Evolutionary conservation across 2,329 filamentous ascomycete species (phyloP).

Genomic region (Huntiella moniliformis): DNA sequence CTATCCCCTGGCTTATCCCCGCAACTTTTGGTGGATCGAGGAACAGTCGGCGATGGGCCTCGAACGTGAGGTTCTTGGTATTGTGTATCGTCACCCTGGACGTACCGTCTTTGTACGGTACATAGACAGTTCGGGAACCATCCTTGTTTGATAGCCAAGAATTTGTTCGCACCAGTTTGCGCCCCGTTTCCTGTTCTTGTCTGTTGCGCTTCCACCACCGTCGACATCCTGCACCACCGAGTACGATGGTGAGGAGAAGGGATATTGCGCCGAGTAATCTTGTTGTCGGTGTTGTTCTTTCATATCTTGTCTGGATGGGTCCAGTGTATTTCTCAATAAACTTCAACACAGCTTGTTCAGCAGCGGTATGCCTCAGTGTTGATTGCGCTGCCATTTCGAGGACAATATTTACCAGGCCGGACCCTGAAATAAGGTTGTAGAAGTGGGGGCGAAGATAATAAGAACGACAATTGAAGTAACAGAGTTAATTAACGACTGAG

Average conservation of each 20-base stretch:
- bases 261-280: constrained; percentile 59
- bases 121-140: constrained; percentile 84
- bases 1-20: constrained; percentile 52
- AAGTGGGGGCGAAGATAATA: not conserved
- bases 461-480: not conserved
- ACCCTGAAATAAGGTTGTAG: not conserved
- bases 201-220: constrained; percentile 55
- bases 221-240: constrained; percentile 59
- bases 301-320: constrained; percentile 34
- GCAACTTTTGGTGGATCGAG: constrained; percentile 75
- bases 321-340: constrained; percentile 42
- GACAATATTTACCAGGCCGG: not conserved
- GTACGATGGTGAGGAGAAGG: constrained; percentile 60
- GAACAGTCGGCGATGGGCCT: constrained; percentile 85
- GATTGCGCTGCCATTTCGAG: constrained; percentile 66
- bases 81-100: constrained; percentile 81
- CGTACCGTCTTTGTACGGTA: constrained; percentile 73
- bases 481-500: not conserved
- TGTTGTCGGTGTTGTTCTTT: constrained; percentile 48
- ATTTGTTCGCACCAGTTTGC: constrained; percentile 69
- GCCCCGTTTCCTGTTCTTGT: constrained; percentile 65
- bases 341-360: constrained; percentile 47
- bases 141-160: constrained; percentile 89
- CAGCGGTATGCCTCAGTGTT: constrained; percentile 48
- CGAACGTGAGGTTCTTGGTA: constrained; percentile 85